Evolutionary conservation across 352 stramenopile genomes (phyloP), one percentile per base, ranked within the genome.

Genomic region (Phytophthora podocarpi): DNA sequence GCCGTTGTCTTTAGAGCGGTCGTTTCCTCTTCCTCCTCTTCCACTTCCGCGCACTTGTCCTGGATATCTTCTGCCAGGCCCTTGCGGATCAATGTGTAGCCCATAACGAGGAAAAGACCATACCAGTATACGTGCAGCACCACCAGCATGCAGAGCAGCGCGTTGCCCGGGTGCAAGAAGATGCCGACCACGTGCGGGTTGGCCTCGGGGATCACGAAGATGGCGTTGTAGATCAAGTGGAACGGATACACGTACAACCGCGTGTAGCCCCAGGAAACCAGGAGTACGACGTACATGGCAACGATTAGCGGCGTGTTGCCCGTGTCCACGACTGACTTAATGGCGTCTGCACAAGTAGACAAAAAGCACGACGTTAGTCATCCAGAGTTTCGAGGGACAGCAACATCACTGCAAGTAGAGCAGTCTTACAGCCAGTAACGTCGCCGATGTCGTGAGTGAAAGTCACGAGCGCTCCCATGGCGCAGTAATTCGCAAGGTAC

Each of bases 311-410:
- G 41, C 0, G 59, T 73, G 48, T 64, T 70, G n/a, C 62, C 61
- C 28, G 55, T 69, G 62, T 90, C 81, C 42, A 90, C 81, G 41
- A 87, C 64, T 36, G 72, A 73, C 72, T 90, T 90, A 62, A 90
- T 89, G 6, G 55, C 76, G 42, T 90, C 81, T 89, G 47, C n/a
- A 13, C 9, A 41, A n/a, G n/a, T n/a, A 9, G 5, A 34, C 40
- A 13, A 20, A 40, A 56, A 15, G 30, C n/a, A 30, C 48, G 64
- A 42, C 5, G 13, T 71, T 50, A 67, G 49, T 59, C 24, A n/a
- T n/a, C n/a, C n/a, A n/a, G n/a, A n/a, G n/a, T n/a, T n/a, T n/a
- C n/a, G 0, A 65, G 32, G n/a, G 9, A 46, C 9, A 47, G 31
- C 37, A 35, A 50, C n/a, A 35, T 23, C n/a, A 9, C 43, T 28